Base-by-base conservation (phyloP, 768 basidiomycete genomes). In the Mrakia gelida region DNA sequence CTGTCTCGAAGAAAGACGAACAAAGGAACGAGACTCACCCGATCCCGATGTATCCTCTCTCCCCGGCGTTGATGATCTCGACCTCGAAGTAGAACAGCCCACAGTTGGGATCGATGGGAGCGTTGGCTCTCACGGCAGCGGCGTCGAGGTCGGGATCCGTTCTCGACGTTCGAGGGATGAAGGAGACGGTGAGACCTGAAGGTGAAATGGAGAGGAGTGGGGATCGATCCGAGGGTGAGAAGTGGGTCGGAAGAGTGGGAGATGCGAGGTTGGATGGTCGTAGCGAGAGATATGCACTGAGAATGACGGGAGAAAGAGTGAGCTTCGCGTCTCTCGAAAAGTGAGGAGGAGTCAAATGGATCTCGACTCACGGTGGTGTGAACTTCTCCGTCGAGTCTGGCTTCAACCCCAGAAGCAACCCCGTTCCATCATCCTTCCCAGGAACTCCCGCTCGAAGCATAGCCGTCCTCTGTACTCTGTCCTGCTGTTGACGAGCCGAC, bases 61-160 rank as follows among this genome's bases (percentile, higher is more conserved):
- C 86, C 16, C 92, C 91, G 82, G 92, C 92, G 82, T 91, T 90
- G 9, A 91, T 83, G 67, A 98, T 89, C 81, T 92, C 89, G 8
- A 94, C 90, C 86, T 99, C 96, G 83, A 91, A 99, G 84, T 98
- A 99, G 83, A 93, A 96, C 75, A 98, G 90, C 32, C 95, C 97
- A 81, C 92, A 92, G 16, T 91, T 90, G 0, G 91, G 87, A 2
- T 95, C 95, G 70, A 96, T 91, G 0, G 91, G 89, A 80, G 89
- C 86, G 63, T 88, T 88, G 0, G 95, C 90, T 72, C 94, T 89
- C 6, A 92, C 92, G 61, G 94, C 88, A 16, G 93, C 92, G 0
- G 94, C 93, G 75, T 96, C 94, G 78, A 89, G 89, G 76, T 95
- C 93, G 80, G 34, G 34, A n/a, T 70, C 67, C 38, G 76, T 7